Percentiles rank a stretch among this genome's conserved stretches.
These are phyloP conservation scores for Penicillium sp. DNA, from an alignment of 2,329 filamentous ascomycete species.

Conservation along the genomic window DNA sequence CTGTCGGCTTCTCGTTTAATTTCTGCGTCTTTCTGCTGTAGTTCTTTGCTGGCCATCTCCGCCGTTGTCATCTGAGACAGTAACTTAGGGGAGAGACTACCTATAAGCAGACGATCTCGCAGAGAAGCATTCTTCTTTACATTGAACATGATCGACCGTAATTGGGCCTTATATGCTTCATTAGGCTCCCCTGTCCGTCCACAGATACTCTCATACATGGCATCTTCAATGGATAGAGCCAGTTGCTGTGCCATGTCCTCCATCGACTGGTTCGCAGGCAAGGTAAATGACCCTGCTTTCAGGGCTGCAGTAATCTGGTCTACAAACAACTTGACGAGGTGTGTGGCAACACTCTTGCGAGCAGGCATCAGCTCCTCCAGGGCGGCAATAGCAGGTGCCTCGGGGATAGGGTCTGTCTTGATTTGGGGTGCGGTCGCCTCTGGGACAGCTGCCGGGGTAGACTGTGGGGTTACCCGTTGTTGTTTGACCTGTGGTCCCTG, in stretches of 20 bases:
- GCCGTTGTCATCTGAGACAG: conserved; percentile 81
- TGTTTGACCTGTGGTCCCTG: conserved; percentile 39
- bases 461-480: conserved; percentile 30
- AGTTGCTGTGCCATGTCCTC: conserved; percentile 60
- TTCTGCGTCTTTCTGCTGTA: conserved; percentile 56
- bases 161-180: conserved; percentile 53
- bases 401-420: conserved; percentile 31
- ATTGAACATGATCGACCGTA: conserved; percentile 72
- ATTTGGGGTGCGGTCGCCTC: conserved; percentile 22
- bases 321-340: conserved; percentile 60
- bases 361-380: conserved; percentile 48
- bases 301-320: conserved; percentile 58
- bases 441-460: conserved; percentile 16
- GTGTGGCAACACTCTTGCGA: conserved; percentile 61
- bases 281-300: conserved; percentile 55
- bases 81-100: conserved; percentile 61
- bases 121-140: conserved; percentile 79
- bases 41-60: conserved; percentile 84
- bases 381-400: conserved; percentile 27
- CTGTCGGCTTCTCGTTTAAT: conserved; percentile 51
- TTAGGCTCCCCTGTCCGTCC: conserved; percentile 46
- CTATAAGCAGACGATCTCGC: conserved; percentile 63
- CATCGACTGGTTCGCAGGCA: conserved; percentile 56
- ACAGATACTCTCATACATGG: conserved; percentile 48
- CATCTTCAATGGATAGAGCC: conserved; percentile 70